These are phyloP conservation scores for Wickerhamomyces xylosicus DNA, from an alignment of 805 yeast species.

Conservation along the genomic window DNA sequence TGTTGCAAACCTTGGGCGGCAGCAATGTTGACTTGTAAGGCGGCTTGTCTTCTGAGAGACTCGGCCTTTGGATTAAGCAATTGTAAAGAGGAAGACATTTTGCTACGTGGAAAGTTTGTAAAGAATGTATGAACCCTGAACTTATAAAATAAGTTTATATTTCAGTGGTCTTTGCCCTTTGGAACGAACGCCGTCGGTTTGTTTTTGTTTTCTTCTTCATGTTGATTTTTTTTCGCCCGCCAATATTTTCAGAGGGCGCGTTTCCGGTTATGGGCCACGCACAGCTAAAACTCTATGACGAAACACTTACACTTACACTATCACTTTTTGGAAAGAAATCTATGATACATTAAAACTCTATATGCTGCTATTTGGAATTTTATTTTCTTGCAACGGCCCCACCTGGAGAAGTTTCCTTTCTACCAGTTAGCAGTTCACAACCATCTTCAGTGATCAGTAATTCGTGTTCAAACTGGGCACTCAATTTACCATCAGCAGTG, in stretches of 20 bases:
- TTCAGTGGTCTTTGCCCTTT: too few relatives aligned
- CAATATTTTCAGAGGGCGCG: too few relatives aligned
- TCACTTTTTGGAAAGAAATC: too few relatives aligned
- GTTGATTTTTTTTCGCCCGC: too few relatives aligned
- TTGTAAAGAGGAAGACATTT: conserved; percentile 62
- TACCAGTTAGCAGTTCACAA: conserved; percentile 78
- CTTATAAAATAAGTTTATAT: too few relatives aligned
- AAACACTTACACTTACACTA: too few relatives aligned
- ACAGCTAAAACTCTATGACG: too few relatives aligned
- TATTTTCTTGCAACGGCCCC: conserved; percentile 57
- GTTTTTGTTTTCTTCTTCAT: neutral
- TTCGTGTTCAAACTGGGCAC: conserved; percentile 96
- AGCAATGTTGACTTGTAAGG: conserved; percentile 85
- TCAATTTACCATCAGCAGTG: conserved; percentile 79
- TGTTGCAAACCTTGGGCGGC: conserved; percentile 97
- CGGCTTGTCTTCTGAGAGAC: conserved; percentile 91
- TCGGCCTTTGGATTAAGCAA: conserved; percentile 95
- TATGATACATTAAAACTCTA: too few relatives aligned
- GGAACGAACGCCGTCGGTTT: neutral
- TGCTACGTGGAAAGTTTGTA: neutral
- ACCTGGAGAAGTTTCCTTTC: conserved; percentile 78
- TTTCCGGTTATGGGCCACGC: too few relatives aligned
- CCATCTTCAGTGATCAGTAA: conserved; percentile 89
- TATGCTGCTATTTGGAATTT: too few relatives aligned
- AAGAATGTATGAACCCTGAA: neutral